Base-by-base conservation (phyloP, 345 rosid species). In the Sisymbrium irio region DNA sequence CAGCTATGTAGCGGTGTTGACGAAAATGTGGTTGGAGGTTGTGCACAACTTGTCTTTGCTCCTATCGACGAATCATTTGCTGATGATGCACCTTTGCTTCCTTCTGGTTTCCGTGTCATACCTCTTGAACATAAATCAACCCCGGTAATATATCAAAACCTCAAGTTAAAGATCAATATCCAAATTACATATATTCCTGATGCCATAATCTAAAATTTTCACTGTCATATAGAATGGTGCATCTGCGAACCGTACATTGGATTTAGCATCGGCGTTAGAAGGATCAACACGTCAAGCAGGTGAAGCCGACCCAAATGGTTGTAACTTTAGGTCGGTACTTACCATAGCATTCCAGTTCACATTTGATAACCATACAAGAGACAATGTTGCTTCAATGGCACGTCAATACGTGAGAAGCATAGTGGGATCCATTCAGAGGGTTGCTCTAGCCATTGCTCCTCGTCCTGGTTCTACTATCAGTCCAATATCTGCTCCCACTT, bases 1-100 rank as follows among this genome's bases (percentile, higher is more conserved):
- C 86, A 94, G 98, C 82, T 87, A 3, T 89, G 98, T 79, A 83
- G 88, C 8, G 98, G 98, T 58, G 86, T 88, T 73, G 97, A 91
- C 81, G 98, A 94, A 80, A 91, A 83, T 83, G 89, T 85, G 66
- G 84, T 91, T 65, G 95, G 93, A 66, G 86, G 93, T 33, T 91
- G 96, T 83, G 97, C 98, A 20, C 97, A 94, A 75, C 98, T 94
- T 67, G 96, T 94, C 51, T 94, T 88, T 84, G 97, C 97, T 22
- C 97, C 97, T 46, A 91, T 94, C 13, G 97, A 94, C 44, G 97
- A 91, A 74, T 89, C 98, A 13, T 94, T 94, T 64, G 95, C 98
- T n/a, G 96, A 94, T 82, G 97, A 91, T 78, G 97, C 96, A 76
- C 96, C 95, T 65, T 77, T 94, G 56, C 81, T 94, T 66, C 90